Evolutionary conservation across 2,329 filamentous ascomycete species (phyloP).

Genomic region (Penicillium freii): DNA sequence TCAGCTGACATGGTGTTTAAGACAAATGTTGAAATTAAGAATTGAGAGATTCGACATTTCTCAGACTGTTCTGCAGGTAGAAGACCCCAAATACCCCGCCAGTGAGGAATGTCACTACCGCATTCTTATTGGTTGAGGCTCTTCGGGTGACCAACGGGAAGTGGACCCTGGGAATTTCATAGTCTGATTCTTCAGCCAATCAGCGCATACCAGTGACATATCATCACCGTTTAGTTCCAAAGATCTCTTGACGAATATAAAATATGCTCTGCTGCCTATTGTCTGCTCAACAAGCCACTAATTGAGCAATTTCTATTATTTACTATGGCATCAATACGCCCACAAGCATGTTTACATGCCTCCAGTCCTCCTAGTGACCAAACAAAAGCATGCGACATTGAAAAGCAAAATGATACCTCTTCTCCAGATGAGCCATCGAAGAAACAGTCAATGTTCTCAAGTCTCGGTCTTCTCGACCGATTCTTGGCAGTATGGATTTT

Average conservation of each 20-base stretch:
- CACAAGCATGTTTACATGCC: background rate
- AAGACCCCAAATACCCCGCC: background rate
- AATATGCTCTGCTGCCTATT: background rate
- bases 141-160: no score
- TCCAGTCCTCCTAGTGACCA: background rate
- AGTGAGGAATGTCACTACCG: constrained; percentile 4
- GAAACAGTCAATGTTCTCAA: constrained; percentile 41
- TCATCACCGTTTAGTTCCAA: background rate
- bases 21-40: background rate
- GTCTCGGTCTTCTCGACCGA: constrained; percentile 60
- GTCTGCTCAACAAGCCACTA: no score
- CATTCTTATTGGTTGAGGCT: constrained; percentile 3
- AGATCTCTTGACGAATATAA: background rate
- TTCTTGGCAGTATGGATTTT: constrained; percentile 72
- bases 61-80: background rate
- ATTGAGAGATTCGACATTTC: background rate
- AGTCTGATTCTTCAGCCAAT: constrained; percentile 10
- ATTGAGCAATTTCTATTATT: background rate
- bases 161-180: no score
- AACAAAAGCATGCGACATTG: constrained; percentile 2
- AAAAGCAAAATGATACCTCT: constrained; percentile 2
- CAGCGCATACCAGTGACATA: constrained; percentile 11
- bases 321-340: background rate
- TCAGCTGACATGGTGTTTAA: constrained; percentile 1
- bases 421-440: background rate